These are phyloP conservation scores for Potentilla sterilis DNA, from an alignment of 306 rosid species.

Conservation along the genomic window DNA sequence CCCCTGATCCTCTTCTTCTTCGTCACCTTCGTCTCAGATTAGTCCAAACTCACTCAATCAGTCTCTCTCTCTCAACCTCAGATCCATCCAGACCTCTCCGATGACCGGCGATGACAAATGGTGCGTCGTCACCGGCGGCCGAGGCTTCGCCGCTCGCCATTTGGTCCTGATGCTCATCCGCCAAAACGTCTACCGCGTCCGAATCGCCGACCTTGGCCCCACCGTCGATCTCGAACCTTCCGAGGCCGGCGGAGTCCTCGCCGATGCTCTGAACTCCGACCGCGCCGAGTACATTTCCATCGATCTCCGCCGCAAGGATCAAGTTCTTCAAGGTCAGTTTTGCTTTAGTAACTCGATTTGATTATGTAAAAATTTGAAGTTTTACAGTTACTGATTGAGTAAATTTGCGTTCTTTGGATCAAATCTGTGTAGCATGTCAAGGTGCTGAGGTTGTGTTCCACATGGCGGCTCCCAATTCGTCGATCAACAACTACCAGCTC, in stretches of 20 bases:
- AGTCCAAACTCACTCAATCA: background rate
- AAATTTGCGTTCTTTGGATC: background rate
- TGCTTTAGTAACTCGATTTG: background rate
- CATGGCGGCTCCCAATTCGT: slow-evolving; percentile 96
- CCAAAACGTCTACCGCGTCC: slow-evolving; percentile 44
- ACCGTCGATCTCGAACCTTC: slow-evolving; percentile 56
- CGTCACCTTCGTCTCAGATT: background rate
- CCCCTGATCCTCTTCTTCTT: background rate
- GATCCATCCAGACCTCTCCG: background rate
- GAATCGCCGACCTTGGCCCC: slow-evolving; percentile 76
- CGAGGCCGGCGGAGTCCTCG: slow-evolving; percentile 64
- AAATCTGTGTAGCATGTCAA: slow-evolving; percentile 51
- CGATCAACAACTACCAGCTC: slow-evolving; percentile 72
- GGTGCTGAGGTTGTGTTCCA: slow-evolving; percentile 92
- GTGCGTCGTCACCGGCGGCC: slow-evolving; percentile 93
- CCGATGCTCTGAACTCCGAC: slow-evolving; percentile 64
- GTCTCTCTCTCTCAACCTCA: slow-evolving; percentile 9
- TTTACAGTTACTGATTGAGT: background rate
- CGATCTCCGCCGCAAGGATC: slow-evolving; percentile 79
- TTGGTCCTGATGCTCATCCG: slow-evolving; percentile 72
- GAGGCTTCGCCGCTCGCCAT: slow-evolving; percentile 96
- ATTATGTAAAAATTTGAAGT: background rate
- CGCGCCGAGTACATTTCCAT: slow-evolving; percentile 61
- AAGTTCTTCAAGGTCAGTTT: slow-evolving; percentile 53
- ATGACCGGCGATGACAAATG: slow-evolving; percentile 59